These are phyloP conservation scores for Mycena capillaripes DNA, from an alignment of 768 basidiomycete genomes.

Conservation along the genomic window DNA sequence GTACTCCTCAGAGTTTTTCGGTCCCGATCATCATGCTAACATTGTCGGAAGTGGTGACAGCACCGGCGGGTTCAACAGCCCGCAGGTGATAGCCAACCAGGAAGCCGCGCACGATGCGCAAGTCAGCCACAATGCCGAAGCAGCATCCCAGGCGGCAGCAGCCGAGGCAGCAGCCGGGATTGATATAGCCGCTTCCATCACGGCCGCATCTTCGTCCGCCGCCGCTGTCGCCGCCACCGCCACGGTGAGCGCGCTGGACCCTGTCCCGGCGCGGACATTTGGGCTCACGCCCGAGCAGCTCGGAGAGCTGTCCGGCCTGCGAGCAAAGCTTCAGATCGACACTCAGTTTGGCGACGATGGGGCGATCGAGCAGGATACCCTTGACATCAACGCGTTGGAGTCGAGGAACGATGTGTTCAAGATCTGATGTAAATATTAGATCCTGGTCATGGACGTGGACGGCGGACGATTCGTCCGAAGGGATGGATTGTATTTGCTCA, in stretches of 20 bases:
- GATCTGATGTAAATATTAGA: too few species aligned
- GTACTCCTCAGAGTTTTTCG: not conserved
- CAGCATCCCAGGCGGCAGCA: not conserved
- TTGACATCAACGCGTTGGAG: not conserved
- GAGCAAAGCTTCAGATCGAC: not conserved
- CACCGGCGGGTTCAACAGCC: not conserved
- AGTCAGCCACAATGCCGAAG: not conserved
- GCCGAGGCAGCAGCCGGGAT: not conserved
- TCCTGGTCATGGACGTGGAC: too few species aligned
- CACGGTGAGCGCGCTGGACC: not conserved
- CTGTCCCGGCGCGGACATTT: not conserved
- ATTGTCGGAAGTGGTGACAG: too few species aligned
- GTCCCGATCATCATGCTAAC: too few species aligned
- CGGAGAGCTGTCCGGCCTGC: not conserved
- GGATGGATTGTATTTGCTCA: too few species aligned
- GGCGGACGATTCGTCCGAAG: too few species aligned
- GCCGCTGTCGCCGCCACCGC: not conserved
- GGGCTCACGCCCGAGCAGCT: slow-evolving; percentile 1
- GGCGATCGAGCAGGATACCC: not conserved
- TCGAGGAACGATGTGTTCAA: not conserved
- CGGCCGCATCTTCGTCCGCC: not conserved
- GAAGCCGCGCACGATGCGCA: not conserved
- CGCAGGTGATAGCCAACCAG: not conserved
- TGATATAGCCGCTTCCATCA: not conserved
- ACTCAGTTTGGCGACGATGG: not conserved